Evolutionary conservation across 2,329 filamentous ascomycete genomes (phyloP).

Genomic region (Penicillium crustosum): DNA sequence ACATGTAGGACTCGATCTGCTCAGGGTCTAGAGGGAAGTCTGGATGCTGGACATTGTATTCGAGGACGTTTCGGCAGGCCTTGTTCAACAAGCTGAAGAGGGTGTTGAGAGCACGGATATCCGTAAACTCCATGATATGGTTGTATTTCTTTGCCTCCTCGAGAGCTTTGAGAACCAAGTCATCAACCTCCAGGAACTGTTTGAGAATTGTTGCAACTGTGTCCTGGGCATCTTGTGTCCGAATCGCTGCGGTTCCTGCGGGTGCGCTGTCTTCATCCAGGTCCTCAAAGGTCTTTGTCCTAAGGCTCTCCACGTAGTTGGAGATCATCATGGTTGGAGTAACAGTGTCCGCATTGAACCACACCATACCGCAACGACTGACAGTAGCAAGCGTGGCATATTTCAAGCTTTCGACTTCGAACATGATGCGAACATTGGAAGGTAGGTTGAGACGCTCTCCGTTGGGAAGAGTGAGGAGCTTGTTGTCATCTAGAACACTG

Average conservation of each 20-base stretch:
- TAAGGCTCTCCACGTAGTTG: conserved; percentile 83
- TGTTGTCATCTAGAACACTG: conserved; percentile 99
- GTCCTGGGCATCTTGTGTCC: conserved; percentile 74
- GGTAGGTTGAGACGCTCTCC: conserved; percentile 96
- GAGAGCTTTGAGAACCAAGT: conserved; percentile 77
- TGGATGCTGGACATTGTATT: conserved; percentile 91
- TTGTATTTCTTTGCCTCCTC: conserved; percentile 73
- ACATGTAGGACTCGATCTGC: conserved; percentile 82
- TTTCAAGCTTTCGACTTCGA: conserved; percentile 96
- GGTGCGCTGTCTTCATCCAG: conserved; percentile 86
- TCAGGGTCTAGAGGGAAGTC: conserved; percentile 92
- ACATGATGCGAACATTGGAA: conserved; percentile 97
- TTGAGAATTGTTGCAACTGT: conserved; percentile 78
- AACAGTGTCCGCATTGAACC: conserved; percentile 98
- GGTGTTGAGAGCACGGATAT: conserved; percentile 84
- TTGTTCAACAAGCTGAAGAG: conserved; percentile 96
- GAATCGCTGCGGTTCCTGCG: conserved; percentile 71
- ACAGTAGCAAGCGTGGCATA: conserved; percentile 99
- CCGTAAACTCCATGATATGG: conserved; percentile 98
- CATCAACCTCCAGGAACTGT: conserved; percentile 71
- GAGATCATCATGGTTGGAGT: conserved; percentile 87
- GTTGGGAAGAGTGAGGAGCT: conserved; percentile 92
- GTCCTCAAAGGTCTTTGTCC: conserved; percentile 84
- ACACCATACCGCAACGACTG: conserved; percentile 99
- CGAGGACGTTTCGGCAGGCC: conserved; percentile 83